Conservation (phyloP, 1,284 basidiomycete genomes). For the Fomitopsis schrenkii region DNA sequence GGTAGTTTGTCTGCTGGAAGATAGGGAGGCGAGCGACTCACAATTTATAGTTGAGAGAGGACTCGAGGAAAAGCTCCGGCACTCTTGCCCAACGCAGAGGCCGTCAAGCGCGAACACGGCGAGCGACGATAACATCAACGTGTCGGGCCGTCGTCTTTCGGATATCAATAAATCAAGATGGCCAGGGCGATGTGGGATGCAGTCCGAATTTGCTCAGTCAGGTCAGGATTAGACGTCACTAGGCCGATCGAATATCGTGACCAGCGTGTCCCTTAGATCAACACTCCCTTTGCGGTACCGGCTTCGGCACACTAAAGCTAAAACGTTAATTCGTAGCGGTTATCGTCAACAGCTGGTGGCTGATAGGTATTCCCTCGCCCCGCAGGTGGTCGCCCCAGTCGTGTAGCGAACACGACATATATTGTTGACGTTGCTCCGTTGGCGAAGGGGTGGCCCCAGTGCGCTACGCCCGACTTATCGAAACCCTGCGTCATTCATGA, state of each 20-base stretch:
- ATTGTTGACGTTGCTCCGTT: neutral
- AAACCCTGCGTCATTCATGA: neutral
- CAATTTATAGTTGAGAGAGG: slow-evolving; percentile 18
- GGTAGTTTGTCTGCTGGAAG: slow-evolving; percentile 6
- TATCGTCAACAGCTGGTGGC: neutral
- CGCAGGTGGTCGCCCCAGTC: neutral
- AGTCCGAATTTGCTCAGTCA: neutral
- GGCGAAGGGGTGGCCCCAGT: neutral
- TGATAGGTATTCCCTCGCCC: slow-evolving; percentile 6
- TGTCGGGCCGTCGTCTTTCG: slow-evolving; percentile 23
- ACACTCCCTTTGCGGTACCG: slow-evolving; percentile 8
- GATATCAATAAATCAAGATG: slow-evolving; percentile 33
- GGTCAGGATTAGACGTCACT: neutral
- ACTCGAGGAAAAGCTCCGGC: slow-evolving; percentile 18
- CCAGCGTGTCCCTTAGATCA: slow-evolving; percentile 13
- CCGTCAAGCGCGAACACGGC: neutral
- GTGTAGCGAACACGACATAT: neutral
- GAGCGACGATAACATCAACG: slow-evolving; percentile 29
- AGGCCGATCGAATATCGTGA: slow-evolving; percentile 25
- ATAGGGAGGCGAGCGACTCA: slow-evolving; percentile 3
- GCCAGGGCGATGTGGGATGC: slow-evolving; percentile 22
- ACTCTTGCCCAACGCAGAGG: slow-evolving; percentile 11
- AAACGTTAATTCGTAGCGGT: slow-evolving; percentile 25
- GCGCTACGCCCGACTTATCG: neutral
- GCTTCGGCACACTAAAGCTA: slow-evolving; percentile 30